Evolutionary conservation across 495 filamentous ascomycete genomes (phyloP).

Genomic region (Xylaria venustula): DNA sequence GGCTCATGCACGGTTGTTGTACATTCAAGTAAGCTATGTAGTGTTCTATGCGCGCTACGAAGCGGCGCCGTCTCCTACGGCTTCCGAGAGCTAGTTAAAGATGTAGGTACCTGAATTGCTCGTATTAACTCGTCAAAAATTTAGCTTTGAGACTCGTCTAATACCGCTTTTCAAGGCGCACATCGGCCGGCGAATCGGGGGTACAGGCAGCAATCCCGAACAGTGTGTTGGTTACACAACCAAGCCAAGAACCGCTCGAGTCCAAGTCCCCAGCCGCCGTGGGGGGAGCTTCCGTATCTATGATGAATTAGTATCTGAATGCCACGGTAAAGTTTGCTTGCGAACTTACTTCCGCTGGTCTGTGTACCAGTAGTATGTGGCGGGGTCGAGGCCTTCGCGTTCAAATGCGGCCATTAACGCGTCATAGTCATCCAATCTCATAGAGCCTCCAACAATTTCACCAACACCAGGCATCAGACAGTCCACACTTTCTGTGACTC

Average conservation of each 20-base stretch:
- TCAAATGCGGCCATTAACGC: slow-evolving; percentile 88
- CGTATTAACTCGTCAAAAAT: not conserved
- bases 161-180: slow-evolving; percentile 79
- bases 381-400: slow-evolving; percentile 78
- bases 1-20: not conserved
- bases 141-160: no score
- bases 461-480: slow-evolving; percentile 95
- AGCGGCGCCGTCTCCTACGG: not conserved
- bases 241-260: slow-evolving; percentile 96
- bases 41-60: slow-evolving; percentile 1
- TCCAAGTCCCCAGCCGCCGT: slow-evolving; percentile 94
- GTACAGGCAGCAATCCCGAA: slow-evolving; percentile 86
- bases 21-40: slow-evolving; percentile 3
- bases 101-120: not conserved
- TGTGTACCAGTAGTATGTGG: slow-evolving; percentile 98
- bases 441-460: slow-evolving; percentile 94
- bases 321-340: not conserved
- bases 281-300: slow-evolving; percentile 90
- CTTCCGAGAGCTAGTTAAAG: not conserved
- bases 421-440: slow-evolving; percentile 94
- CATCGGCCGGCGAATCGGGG: slow-evolving; percentile 93
- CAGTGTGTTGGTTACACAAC: slow-evolving; percentile 89
- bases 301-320: slow-evolving; percentile 24
- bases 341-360: slow-evolving; percentile 90
- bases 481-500: slow-evolving; percentile 96